A percentile compares a stretch with the other conserved stretches of the same genome.
These are phyloP conservation scores for Calvatia gigantea DNA, from an alignment of 768 basidiomycete genomes.

Conservation along the genomic window DNA sequence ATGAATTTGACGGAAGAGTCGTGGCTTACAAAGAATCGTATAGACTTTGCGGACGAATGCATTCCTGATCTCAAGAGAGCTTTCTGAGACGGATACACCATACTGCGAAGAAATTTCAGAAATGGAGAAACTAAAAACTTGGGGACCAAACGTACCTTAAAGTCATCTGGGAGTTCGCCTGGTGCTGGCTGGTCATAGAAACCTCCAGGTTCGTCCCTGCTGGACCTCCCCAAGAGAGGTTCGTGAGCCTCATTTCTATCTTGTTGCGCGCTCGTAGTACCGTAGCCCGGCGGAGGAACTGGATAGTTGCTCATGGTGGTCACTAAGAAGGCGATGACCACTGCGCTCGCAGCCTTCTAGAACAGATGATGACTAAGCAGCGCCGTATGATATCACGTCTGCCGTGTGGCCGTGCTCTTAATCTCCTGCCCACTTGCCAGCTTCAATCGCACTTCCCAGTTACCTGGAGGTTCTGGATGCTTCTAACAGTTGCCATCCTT, in stretches of 20 bases:
- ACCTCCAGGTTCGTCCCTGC: conserved; percentile 40
- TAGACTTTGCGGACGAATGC: conserved; percentile 93
- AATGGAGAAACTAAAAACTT: background rate
- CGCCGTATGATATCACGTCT: background rate
- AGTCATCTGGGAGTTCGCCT: conserved; percentile 87
- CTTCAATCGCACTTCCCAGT: too few species aligned
- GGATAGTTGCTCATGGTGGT: conserved; percentile 61
- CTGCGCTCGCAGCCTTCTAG: background rate
- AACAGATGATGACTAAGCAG: conserved; percentile 9
- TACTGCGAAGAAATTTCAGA: conserved; percentile 43
- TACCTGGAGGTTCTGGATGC: too few species aligned
- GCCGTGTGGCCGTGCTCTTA: background rate
- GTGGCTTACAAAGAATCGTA: conserved; percentile 80
- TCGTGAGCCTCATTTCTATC: conserved; percentile 36
- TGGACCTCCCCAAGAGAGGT: conserved; percentile 55
- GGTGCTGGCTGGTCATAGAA: conserved; percentile 70
- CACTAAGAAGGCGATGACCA: conserved; percentile 9
- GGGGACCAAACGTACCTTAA: conserved; percentile 60
- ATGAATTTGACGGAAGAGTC: background rate
- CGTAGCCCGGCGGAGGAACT: conserved; percentile 60
- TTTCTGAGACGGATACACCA: conserved; percentile 76
- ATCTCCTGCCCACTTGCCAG: conserved; percentile 2
- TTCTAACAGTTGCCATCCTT: too few species aligned
- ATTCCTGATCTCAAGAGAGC: conserved; percentile 71
- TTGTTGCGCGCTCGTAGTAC: conserved; percentile 31